Conservation (phyloP, 1,139 yeast species). For the Saccharomycopsis hybrid region DNA sequence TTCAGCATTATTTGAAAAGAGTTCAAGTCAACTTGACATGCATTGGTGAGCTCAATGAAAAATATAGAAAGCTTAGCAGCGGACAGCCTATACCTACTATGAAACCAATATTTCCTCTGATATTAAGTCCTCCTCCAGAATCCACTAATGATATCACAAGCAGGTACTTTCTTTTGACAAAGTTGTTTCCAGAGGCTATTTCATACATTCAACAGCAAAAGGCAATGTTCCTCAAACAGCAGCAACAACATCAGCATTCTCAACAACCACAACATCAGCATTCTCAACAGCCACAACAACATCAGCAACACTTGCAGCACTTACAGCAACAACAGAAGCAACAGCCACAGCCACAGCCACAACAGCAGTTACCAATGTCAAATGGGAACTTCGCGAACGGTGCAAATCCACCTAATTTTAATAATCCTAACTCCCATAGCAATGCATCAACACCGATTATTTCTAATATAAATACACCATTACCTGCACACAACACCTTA, state of each 20-base stretch:
- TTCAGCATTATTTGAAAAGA: slow-evolving; percentile 17
- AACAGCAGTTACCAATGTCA: background rate
- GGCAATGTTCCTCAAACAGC: slow-evolving; percentile 3
- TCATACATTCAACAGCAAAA: slow-evolving; percentile 14
- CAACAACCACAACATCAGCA: no score
- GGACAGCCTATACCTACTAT: background rate
- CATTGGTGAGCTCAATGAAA: slow-evolving; percentile 19
- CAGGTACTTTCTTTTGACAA: slow-evolving; percentile 11
- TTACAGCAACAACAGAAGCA: background rate
- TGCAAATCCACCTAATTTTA: background rate
- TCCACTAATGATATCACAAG: slow-evolving; percentile 12
- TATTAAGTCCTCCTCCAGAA: slow-evolving; percentile 20
- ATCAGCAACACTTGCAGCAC: slow-evolving; percentile 1
- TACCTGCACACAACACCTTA: slow-evolving; percentile 2
- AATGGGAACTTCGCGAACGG: background rate
- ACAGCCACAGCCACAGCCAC: background rate
- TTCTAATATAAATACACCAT: slow-evolving; percentile 7
- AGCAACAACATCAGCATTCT: no score
- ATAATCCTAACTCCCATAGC: slow-evolving; percentile 1
- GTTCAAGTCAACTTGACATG: slow-evolving; percentile 19
- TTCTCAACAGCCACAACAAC: slow-evolving; percentile 7
- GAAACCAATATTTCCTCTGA: slow-evolving; percentile 15
- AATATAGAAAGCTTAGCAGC: slow-evolving; percentile 8
- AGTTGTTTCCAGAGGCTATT: slow-evolving; percentile 19
- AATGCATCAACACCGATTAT: background rate